Evolutionary conservation across 331 rosid genomes (phyloP), one percentile per base, ranked within the genome.

Genomic region (Malus hybrid): DNA sequence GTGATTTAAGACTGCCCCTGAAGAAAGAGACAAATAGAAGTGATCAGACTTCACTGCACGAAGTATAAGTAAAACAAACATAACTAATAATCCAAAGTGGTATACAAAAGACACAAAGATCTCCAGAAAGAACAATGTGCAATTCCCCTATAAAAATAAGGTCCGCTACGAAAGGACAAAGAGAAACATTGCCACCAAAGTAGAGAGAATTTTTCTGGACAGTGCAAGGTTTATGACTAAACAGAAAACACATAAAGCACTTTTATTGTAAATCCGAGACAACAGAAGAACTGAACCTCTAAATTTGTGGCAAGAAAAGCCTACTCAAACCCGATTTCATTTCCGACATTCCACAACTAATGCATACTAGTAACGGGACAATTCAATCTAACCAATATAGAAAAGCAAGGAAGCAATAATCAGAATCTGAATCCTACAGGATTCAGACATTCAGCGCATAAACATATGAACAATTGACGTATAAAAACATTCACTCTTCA

Each of bases 361-460:
- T 19, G 22, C 22, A 22, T 22, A 22, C 22, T 22, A 22, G 22
- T 22, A 22, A 22, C 22, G 22, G 22, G 22, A 22, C 22, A 0
- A 22, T 22, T 22, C 22, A 22, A 22, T 22, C 22, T 22, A 22
- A 22, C 0, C 22, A 22, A 22, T 22, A 22, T 22, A 22, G 22
- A 22, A 22, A 22, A 22, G 6, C 16, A 19, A 52, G 7, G 34
- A 74, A 54, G 13, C 29, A 52, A 16, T 16, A 50, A 64, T 50
- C 31, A 33, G 65, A 65, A 65, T 20, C 32, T 8, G 79, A 75
- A 75, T 67, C 28, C 70, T 18, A 80, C 80, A 82, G 69, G 70
- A 65, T 22, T 22, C 22, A 22, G 22, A 22, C 22, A 22, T 22
- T 0, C 22, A 22, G 22, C 22, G 22, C 22, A 22, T 22, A 22